phyloP scores from a whole-genome alignment of 768 basidiomycete species.

The Suillus spraguei region DNA sequence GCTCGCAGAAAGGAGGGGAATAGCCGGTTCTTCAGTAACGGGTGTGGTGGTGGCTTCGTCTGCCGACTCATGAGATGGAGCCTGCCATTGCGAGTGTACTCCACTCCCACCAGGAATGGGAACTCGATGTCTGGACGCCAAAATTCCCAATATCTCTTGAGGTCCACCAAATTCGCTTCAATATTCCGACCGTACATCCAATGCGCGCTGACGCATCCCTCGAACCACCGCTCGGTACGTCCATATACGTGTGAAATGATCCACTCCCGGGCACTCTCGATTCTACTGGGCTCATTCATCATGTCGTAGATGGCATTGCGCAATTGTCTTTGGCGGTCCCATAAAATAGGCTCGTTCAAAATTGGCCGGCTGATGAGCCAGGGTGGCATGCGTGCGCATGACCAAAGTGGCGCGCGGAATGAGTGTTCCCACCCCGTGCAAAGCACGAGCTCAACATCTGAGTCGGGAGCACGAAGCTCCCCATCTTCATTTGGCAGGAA shows the following conservation, averaged over 20 bases:
- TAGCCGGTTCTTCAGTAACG: neutral
- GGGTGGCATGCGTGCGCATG: constrained; percentile 33
- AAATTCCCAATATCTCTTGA: constrained; percentile 28
- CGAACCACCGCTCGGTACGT: constrained; percentile 35
- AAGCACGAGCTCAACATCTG: constrained; percentile 19
- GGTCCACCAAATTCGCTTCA: constrained; percentile 26
- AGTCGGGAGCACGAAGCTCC: constrained; percentile 14
- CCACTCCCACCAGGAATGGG: constrained; percentile 19
- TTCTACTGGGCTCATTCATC: constrained; percentile 20
- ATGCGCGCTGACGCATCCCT: constrained; percentile 29
- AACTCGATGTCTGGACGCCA: constrained; percentile 27
- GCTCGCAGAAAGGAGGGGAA: neutral
- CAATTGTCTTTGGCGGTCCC: constrained; percentile 25
- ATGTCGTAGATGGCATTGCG: constrained; percentile 26
- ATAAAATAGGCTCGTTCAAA: constrained; percentile 24
- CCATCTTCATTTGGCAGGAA: constrained; percentile 18
- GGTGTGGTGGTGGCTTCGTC: constrained; percentile 8
- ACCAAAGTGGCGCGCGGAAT: constrained; percentile 33
- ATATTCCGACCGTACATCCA: constrained; percentile 27
- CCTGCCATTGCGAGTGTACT: constrained; percentile 6
- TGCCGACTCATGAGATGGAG: neutral
- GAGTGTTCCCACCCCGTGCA: constrained; percentile 36
- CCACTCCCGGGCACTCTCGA: constrained; percentile 25
- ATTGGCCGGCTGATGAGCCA: constrained; percentile 25
- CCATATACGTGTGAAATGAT: constrained; percentile 32